These are phyloP conservation scores for Myriangium duriaei DNA, from an alignment of 2,329 filamentous ascomycete genomes.

Conservation along the genomic window DNA sequence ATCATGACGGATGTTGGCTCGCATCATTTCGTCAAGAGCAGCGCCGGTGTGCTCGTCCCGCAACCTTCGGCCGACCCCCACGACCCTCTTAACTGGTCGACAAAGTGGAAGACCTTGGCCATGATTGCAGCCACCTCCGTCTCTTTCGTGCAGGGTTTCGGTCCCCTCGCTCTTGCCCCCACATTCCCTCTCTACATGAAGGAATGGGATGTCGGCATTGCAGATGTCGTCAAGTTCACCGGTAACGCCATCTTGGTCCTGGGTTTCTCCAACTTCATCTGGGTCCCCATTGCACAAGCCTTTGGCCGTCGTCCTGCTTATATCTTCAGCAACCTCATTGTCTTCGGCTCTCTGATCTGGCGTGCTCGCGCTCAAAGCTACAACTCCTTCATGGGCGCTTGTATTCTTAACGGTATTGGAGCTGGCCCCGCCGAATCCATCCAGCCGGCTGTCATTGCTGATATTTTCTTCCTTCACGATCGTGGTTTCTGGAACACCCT, in stretches of 20 bases:
- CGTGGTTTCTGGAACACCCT: slow-evolving; percentile 49
- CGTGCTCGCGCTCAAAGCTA: slow-evolving; percentile 46
- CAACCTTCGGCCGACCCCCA: slow-evolving; percentile 36
- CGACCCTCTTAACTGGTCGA: slow-evolving; percentile 39
- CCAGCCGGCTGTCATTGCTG: slow-evolving; percentile 50
- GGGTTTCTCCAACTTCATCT: slow-evolving; percentile 49
- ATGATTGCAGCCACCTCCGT: slow-evolving; percentile 35
- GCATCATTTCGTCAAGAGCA: slow-evolving; percentile 51
- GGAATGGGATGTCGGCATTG: slow-evolving; percentile 41
- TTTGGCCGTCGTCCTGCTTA: slow-evolving; percentile 44
- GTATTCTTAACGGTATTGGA: slow-evolving; percentile 50
- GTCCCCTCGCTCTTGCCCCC: slow-evolving; percentile 42
- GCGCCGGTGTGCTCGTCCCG: slow-evolving; percentile 36
- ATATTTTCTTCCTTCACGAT: slow-evolving; percentile 53
- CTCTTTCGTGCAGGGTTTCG: slow-evolving; percentile 43
- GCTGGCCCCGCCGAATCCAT: slow-evolving; percentile 51
- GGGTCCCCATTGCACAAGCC: slow-evolving; percentile 42
- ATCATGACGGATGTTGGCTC: slow-evolving; percentile 49
- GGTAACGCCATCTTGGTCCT: slow-evolving; percentile 44
- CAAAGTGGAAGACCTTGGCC: slow-evolving; percentile 36
- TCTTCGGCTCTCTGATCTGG: slow-evolving; percentile 43
- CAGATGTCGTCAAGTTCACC: slow-evolving; percentile 44
- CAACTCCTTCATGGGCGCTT: slow-evolving; percentile 47
- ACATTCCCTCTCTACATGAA: slow-evolving; percentile 49
- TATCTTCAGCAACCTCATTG: slow-evolving; percentile 40